Percentiles rank a stretch among this genome's conserved stretches.
phyloP scores from a whole-genome alignment of 1,284 basidiomycete species.

The Rhodotorula sp. region DNA sequence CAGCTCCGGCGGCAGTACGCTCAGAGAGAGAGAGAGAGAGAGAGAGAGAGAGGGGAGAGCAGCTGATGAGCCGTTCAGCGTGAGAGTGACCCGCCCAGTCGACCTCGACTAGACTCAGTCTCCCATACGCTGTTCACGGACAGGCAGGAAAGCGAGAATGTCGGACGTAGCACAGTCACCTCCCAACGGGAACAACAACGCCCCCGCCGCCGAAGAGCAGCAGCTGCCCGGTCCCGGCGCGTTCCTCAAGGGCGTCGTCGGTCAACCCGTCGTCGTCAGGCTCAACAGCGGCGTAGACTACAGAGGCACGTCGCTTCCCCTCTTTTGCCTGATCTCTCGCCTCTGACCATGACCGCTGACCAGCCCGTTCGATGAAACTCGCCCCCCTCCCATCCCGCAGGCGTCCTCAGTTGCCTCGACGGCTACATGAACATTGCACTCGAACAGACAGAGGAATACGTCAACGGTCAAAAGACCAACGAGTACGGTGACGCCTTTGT shows the following conservation, averaged over 20 bases:
- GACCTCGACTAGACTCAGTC: no score
- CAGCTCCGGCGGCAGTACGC: no score
- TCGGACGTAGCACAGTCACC: background rate
- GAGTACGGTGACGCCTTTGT: constrained; percentile 56
- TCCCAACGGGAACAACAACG: background rate
- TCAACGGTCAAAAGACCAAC: constrained; percentile 82
- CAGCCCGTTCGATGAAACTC: background rate
- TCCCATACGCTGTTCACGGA: background rate
- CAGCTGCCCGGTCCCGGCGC: constrained; percentile 36
- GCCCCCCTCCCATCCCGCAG: constrained; percentile 52
- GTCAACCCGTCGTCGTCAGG: constrained; percentile 89
- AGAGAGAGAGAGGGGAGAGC: background rate
- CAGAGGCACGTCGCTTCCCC: constrained; percentile 61
- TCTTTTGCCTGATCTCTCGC: background rate
- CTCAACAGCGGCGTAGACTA: constrained; percentile 97
- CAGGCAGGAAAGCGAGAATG: background rate
- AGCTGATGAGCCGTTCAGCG: background rate
- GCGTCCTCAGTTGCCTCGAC: constrained; percentile 91
- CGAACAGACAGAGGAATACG: constrained; percentile 94
- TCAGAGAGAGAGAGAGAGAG: no score
- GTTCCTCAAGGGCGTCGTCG: constrained; percentile 64
- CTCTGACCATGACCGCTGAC: no score
- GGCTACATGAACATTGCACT: constrained; percentile 94
- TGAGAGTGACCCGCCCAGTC: no score
- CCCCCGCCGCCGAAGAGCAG: background rate